These are phyloP conservation scores for Trametes villosa DNA, from an alignment of 768 basidiomycete genomes.

Conservation along the genomic window DNA sequence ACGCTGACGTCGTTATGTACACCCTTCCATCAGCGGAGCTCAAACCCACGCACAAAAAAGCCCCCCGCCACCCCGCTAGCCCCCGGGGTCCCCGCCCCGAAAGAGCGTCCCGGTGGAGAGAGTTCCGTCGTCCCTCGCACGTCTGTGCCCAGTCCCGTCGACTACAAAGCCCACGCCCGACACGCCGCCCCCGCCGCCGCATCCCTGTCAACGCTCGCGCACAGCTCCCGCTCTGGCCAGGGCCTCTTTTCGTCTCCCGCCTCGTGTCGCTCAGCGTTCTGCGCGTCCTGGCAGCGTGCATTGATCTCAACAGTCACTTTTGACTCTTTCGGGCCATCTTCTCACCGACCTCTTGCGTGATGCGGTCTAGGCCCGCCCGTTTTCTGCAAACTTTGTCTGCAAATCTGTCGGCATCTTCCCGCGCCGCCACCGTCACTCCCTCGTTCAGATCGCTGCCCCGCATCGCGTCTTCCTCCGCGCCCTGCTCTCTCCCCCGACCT, in stretches of 20 bases:
- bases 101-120: slow-evolving; percentile 21
- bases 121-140: slow-evolving; percentile 7
- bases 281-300: not conserved
- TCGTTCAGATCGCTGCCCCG: not conserved
- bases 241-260: not conserved
- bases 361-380: not conserved
- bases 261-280: not conserved
- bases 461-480: not conserved
- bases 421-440: not conserved
- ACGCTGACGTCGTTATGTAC: slow-evolving; percentile 34
- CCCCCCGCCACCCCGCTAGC: slow-evolving; percentile 12
- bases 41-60: slow-evolving; percentile 12
- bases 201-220: not conserved
- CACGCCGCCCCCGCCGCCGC: slow-evolving; percentile 5
- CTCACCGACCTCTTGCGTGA: slow-evolving; percentile 17
- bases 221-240: slow-evolving; percentile 2
- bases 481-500: not conserved
- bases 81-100: slow-evolving; percentile 17
- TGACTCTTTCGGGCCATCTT: slow-evolving; percentile 9
- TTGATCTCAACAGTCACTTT: not conserved
- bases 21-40: slow-evolving; percentile 25
- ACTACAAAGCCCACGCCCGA: slow-evolving; percentile 12
- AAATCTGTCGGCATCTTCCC: slow-evolving; percentile 12
- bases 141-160: not conserved
- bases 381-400: slow-evolving; percentile 11